phyloP scores from a whole-genome alignment of 176 grass and related monocot species.

The Phoenix roebelenii region DNA sequence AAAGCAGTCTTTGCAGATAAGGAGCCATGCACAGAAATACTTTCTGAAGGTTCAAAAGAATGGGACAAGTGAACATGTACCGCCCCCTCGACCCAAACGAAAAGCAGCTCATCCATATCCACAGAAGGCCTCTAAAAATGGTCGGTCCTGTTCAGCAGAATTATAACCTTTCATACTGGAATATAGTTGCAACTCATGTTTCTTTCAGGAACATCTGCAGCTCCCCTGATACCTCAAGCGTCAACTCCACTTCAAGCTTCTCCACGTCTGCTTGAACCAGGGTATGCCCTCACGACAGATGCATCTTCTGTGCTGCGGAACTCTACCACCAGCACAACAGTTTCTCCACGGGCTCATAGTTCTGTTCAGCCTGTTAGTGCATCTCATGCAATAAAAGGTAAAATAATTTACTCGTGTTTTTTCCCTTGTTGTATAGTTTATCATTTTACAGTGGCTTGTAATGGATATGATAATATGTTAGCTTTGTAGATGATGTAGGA shows the following conservation, averaged over 20 bases:
- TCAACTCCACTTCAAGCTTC: slow-evolving; percentile 28
- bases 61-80: slow-evolving; percentile 18
- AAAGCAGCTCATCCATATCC: slow-evolving; percentile 27
- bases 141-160: background rate
- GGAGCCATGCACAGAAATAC: slow-evolving; percentile 29
- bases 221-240: slow-evolving; percentile 15
- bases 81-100: slow-evolving; percentile 24
- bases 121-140: slow-evolving; percentile 19
- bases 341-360: slow-evolving; percentile 30
- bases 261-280: slow-evolving; percentile 35
- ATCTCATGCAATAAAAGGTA: slow-evolving; percentile 27
- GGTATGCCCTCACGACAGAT: slow-evolving; percentile 27
- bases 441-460: background rate
- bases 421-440: slow-evolving; percentile 6
- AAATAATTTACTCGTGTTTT: background rate
- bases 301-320: slow-evolving; percentile 15
- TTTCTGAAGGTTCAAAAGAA: slow-evolving; percentile 27
- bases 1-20: slow-evolving; percentile 9
- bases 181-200: background rate
- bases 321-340: slow-evolving; percentile 17
- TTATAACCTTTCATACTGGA: background rate
- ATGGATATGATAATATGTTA: background rate
- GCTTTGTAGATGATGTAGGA: slow-evolving; percentile 10
- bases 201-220: slow-evolving; percentile 3
- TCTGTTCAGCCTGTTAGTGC: slow-evolving; percentile 26